Percentiles rank a stretch among this genome's conserved stretches.
phyloP scores from a whole-genome alignment of 176 grass and related monocot genomes.

The Ananas comosus region DNA sequence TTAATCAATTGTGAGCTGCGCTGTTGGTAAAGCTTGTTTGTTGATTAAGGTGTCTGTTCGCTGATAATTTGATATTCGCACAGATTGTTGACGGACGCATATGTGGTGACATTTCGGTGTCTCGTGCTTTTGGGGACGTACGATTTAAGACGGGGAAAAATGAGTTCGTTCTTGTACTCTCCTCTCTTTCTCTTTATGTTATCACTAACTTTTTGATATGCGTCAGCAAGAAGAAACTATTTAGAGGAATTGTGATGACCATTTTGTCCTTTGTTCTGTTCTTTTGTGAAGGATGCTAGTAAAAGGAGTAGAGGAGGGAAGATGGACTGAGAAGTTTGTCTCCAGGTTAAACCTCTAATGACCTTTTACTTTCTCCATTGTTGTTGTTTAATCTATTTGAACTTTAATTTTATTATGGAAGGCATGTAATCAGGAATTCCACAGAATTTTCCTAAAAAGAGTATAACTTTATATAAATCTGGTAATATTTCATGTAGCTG shows the following conservation, averaged over 20 bases:
- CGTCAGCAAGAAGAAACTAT: not conserved
- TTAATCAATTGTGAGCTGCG: too few species aligned
- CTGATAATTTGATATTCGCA: conserved; percentile 19
- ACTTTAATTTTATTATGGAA: not conserved
- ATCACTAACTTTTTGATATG: conserved; percentile 1
- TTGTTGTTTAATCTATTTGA: not conserved
- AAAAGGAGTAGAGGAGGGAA: conserved; percentile 73
- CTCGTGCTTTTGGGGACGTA: conserved; percentile 94
- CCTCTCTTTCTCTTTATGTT: conserved; percentile 13
- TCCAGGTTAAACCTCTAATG: conserved; percentile 37
- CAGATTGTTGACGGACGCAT: conserved; percentile 96
- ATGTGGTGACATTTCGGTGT: conserved; percentile 95
- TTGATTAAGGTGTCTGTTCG: not conserved
- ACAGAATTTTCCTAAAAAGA: too few species aligned
- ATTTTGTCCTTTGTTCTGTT: conserved; percentile 14
- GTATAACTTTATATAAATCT: too few species aligned
- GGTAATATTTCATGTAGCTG: too few species aligned
- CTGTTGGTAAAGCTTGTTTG: too few species aligned
- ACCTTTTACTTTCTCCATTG: conserved; percentile 3
- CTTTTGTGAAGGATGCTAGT: conserved; percentile 63
- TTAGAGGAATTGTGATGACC: conserved; percentile 1
- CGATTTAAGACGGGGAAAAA: conserved; percentile 82
- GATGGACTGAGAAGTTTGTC: conserved; percentile 83
- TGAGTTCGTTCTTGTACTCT: conserved; percentile 69
- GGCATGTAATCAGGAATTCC: too few species aligned